Base-by-base conservation (phyloP, 371 early-diverging fungal species). In the Syncephalastrum monosporum region DNA sequence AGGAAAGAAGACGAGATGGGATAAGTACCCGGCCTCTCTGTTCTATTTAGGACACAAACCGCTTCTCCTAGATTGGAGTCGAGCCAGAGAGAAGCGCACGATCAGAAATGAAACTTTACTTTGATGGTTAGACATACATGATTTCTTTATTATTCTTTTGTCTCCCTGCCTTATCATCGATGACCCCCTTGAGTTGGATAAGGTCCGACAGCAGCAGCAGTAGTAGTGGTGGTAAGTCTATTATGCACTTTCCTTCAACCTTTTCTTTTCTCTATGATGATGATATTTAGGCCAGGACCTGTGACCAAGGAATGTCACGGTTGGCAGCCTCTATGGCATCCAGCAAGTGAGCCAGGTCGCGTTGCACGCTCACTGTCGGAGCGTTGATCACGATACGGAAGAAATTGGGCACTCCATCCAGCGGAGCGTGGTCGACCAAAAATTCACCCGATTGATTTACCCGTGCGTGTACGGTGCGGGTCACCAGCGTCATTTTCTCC, bases 371-470 rank as follows among this genome's bases (percentile, higher is more conserved):
- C 24, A 90, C 82, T 25, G 73, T 73, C 5, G 91, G 89, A 14
- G 82, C 82, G 68, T 91, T 89, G 54, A 90, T 68, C 6, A 88
- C 88, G 13, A 91, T 73, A 19, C 92, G 76, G 68, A 90, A 87
- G 61, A 92, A 92, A 19, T 75, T 61, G 0, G 91, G 88, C 27
- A 82, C 38, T 7, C 62, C 57, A 0, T 66, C 74, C 43, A 87
- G 56, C 14, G 87, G 81, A 0, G 91, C 79, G 63, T 84, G 90
- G 61, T 91, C 84, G 14, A 84, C 74, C 75, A 89, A 71, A 57
- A 86, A 81, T 38, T 68, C 67, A 0, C 91, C 90, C 0, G 66
- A 58, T 21, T 63, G 56, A 23, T 79, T 79, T 42, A 92, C 61
- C 4, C 61, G 59, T 12, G 52, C 50, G 56, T 89, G 90, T 10